phyloP scores from a whole-genome alignment of 1,284 basidiomycete genomes.

The Ustilago crameri region DNA sequence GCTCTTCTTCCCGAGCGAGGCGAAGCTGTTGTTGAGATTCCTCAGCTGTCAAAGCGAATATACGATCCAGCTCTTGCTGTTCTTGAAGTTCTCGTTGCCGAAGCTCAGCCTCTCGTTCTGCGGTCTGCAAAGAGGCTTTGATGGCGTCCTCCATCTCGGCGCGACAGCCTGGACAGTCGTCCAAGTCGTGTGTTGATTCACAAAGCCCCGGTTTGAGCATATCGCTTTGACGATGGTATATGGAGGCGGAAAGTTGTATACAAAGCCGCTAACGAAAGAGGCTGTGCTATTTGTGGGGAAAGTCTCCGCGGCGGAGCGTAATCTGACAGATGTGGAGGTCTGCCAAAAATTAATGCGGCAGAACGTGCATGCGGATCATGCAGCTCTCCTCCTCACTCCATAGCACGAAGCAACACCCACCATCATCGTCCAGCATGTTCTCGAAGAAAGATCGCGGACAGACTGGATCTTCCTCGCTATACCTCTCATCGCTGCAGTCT shows the following conservation, averaged over 20 bases:
- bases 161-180: constrained; percentile 48
- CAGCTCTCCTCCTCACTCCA: too few relatives aligned
- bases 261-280: too few relatives aligned
- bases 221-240: too few relatives aligned
- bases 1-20: constrained; percentile 39
- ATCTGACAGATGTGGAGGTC: constrained; percentile 1
- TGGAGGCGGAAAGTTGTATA: too few relatives aligned
- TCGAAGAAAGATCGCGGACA: constrained; percentile 13
- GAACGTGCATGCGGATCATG: too few relatives aligned
- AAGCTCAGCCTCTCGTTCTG: constrained; percentile 26
- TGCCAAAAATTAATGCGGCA: too few relatives aligned
- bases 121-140: constrained; percentile 39
- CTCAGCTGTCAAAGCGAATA: constrained; percentile 28
- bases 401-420: not conserved
- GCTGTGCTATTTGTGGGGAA: too few relatives aligned
- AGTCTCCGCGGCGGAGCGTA: too few relatives aligned
- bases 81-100: constrained; percentile 21
- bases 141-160: constrained; percentile 47
- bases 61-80: constrained; percentile 23
- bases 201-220: too few relatives aligned
- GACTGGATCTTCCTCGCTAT: constrained; percentile 27
- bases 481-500: constrained; percentile 53
- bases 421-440: constrained; percentile 22
- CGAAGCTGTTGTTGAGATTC: constrained; percentile 30
- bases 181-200: constrained; percentile 24